Conservation (phyloP, 192 early-diverging fungal species). For the Haplosporangium gracile region DNA sequence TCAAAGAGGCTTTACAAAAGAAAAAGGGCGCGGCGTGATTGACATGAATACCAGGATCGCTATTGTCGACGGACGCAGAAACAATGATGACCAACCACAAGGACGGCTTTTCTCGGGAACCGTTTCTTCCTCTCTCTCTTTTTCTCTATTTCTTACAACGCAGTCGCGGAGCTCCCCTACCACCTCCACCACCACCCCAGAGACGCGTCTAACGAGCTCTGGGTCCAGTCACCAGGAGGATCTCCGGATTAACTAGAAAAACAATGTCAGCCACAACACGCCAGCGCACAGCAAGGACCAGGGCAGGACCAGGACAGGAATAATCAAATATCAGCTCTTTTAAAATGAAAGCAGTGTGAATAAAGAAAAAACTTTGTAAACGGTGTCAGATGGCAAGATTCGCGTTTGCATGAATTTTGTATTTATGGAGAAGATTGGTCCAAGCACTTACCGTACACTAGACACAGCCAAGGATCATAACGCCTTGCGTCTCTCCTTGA, state of each 20-base stretch:
- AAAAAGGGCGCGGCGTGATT: conserved; percentile 1
- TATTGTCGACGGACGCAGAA: conserved; percentile 14
- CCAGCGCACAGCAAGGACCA: conserved; percentile 3
- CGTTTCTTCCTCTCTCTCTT: conserved; percentile 30
- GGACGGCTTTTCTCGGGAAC: conserved; percentile 55
- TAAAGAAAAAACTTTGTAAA: background rate
- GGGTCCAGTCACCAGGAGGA: background rate
- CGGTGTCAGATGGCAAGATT: too few relatives aligned
- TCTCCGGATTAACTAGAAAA: conserved; percentile 1
- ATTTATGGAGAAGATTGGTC: too few relatives aligned
- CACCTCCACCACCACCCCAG: conserved; percentile 58
- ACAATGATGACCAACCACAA: conserved; percentile 56
- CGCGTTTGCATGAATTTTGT: too few relatives aligned
- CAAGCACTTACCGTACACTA: too few relatives aligned
- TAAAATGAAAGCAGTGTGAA: background rate
- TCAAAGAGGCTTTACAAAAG: background rate
- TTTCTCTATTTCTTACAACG: conserved; percentile 22
- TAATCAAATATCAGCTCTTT: background rate
- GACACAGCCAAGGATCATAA: too few relatives aligned
- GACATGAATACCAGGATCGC: background rate
- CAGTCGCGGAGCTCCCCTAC: conserved; percentile 53
- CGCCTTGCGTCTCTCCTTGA: too few relatives aligned
- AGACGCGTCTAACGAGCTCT: conserved; percentile 43
- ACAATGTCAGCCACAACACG: background rate
- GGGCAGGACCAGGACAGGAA: background rate